Conservation (phyloP, 2,329 filamentous ascomycete species). For the Zymoseptoria pseudotritici region DNA sequence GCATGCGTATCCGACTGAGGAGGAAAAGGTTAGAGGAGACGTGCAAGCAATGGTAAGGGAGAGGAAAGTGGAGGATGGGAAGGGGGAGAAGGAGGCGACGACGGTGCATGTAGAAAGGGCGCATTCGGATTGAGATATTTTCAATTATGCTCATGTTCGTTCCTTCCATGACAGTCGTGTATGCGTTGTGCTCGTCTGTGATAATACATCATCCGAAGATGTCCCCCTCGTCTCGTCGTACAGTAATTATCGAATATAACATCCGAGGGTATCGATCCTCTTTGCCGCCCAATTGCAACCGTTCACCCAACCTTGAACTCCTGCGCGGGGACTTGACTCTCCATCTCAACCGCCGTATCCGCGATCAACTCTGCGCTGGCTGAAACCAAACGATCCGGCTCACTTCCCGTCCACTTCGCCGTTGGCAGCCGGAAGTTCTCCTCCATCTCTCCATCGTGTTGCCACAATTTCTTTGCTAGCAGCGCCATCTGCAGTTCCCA, state of each 20-base stretch:
- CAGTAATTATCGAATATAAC: not conserved
- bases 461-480: slow-evolving; percentile 26
- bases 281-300: not conserved
- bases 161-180: not conserved
- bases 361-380: not conserved
- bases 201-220: not conserved
- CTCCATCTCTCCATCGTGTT: slow-evolving; percentile 8
- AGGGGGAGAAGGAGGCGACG: slow-evolving; percentile 3
- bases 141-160: not conserved
- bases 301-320: not conserved
- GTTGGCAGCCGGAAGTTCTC: slow-evolving; percentile 8
- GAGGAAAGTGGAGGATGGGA: slow-evolving; percentile 8
- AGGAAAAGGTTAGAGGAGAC: slow-evolving; percentile 16
- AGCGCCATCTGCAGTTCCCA: slow-evolving; percentile 37
- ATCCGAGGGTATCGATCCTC: not conserved
- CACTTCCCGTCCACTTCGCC: slow-evolving; percentile 8
- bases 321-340: not conserved
- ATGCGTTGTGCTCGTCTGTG: not conserved
- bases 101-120: slow-evolving; percentile 4
- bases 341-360: not conserved
- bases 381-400: not conserved
- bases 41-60: slow-evolving; percentile 11
- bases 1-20: slow-evolving; percentile 16
- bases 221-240: not conserved
- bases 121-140: not conserved